phyloP scores from a whole-genome alignment of 2,329 filamentous ascomycete species.

The Teratosphaeria zuluensis region DNA sequence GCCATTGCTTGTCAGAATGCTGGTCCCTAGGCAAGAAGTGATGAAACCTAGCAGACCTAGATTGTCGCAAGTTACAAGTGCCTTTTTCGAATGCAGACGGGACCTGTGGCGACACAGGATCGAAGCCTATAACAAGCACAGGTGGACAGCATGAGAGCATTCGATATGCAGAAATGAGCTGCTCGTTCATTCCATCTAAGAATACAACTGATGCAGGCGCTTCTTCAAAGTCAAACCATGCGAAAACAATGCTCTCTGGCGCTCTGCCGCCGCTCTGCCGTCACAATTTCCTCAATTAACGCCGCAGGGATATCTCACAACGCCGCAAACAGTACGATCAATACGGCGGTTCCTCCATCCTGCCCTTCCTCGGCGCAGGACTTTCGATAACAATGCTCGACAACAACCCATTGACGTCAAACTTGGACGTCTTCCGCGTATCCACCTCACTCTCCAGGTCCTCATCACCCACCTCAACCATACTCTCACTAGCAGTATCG shows the following conservation, averaged over 20 bases:
- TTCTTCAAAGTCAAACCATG: neutral
- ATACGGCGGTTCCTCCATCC: neutral
- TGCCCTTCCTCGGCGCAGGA: neutral
- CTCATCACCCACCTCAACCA: slow-evolving; percentile 37
- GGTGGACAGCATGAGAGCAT: no score
- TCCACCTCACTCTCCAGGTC: neutral
- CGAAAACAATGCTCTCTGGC: neutral
- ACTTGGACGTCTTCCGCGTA: neutral
- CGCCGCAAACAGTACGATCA: neutral
- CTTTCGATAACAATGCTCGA: neutral
- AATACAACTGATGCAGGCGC: no score
- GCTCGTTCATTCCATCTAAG: no score
- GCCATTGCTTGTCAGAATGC: neutral
- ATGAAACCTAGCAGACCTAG: no score
- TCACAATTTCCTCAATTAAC: neutral
- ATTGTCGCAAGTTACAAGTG: no score
- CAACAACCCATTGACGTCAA: neutral
- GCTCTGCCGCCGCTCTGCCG: neutral
- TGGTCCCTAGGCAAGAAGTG: neutral
- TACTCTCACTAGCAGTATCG: slow-evolving; percentile 53
- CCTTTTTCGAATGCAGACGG: no score
- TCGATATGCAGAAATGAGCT: no score
- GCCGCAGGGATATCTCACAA: neutral
- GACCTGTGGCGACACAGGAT: no score
- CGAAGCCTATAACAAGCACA: no score